These are phyloP conservation scores for Talaromyces sp. DNA, from an alignment of 2,329 filamentous ascomycete species.

Conservation along the genomic window DNA sequence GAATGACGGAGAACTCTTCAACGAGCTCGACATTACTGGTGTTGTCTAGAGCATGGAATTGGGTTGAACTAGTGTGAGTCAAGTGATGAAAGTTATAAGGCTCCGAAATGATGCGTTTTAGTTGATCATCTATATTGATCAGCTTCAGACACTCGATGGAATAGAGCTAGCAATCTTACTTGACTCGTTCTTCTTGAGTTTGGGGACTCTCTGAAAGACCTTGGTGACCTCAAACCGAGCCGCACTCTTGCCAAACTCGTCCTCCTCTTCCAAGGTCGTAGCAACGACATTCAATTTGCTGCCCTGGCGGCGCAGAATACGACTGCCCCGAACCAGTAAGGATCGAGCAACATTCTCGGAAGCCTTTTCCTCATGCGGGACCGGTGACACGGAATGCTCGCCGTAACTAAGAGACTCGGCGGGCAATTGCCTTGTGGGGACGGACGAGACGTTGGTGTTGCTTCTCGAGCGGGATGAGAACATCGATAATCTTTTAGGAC, in stretches of 20 bases:
- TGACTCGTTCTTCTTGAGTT: slow-evolving; percentile 31
- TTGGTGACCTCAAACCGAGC: slow-evolving; percentile 32
- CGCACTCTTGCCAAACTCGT: slow-evolving; percentile 30
- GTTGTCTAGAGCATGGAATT: slow-evolving; percentile 52
- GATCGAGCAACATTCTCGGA: slow-evolving; percentile 38
- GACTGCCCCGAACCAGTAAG: slow-evolving; percentile 43
- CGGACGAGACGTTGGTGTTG: slow-evolving; percentile 50
- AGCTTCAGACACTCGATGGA: neutral
- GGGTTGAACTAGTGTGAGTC: slow-evolving; percentile 55
- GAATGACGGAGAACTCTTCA: slow-evolving; percentile 52
- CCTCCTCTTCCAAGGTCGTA: slow-evolving; percentile 41
- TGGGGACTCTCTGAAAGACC: slow-evolving; percentile 30
- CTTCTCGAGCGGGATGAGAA: slow-evolving; percentile 39
- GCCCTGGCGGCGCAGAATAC: slow-evolving; percentile 46
- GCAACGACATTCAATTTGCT: slow-evolving; percentile 45
- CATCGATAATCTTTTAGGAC: slow-evolving; percentile 39
- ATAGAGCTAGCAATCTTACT: slow-evolving; percentile 31
- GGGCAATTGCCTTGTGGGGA: slow-evolving; percentile 43
- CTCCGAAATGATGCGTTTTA: slow-evolving; percentile 54
- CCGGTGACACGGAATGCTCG: slow-evolving; percentile 25
- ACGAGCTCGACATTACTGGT: slow-evolving; percentile 51
- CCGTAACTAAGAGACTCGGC: slow-evolving; percentile 41
- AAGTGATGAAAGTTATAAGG: slow-evolving; percentile 64
- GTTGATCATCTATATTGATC: slow-evolving; percentile 33
- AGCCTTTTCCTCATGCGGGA: slow-evolving; percentile 33